Evolutionary conservation across 1,284 basidiomycete species (phyloP).

Genomic region (Microbotryum intermedium): DNA sequence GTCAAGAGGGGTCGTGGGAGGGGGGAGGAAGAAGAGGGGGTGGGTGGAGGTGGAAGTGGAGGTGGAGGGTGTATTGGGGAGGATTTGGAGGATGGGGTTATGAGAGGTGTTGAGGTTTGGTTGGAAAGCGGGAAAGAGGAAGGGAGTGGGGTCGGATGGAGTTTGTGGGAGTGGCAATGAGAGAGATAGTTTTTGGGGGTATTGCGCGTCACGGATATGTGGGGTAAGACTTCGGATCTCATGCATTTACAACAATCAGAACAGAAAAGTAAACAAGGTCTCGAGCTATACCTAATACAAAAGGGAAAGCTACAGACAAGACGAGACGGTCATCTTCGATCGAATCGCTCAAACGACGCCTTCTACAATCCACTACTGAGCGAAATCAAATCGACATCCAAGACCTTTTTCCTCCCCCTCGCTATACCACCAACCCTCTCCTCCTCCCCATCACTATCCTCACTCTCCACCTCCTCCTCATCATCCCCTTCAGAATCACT

Average conservation of each 20-base stretch:
- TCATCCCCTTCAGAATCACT: neutral
- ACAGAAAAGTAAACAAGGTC: neutral
- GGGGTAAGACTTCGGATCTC: neutral
- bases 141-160: neutral
- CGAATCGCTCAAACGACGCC: no score
- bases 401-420: neutral
- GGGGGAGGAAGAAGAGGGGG: conserved; percentile 24
- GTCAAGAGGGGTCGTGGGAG: conserved; percentile 21
- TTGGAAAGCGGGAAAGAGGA: neutral
- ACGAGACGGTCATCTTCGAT: no score
- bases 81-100: conserved; percentile 15
- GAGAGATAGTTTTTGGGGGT: no score
- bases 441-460: neutral
- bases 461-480: neutral
- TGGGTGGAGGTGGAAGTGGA: conserved; percentile 19
- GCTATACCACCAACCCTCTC: neutral
- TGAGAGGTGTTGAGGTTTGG: no score
- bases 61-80: neutral
- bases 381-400: neutral
- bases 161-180: conserved; percentile 15
- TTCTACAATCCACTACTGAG: neutral
- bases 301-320: neutral
- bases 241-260: neutral
- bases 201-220: no score
- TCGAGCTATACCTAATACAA: neutral